Evolutionary conservation across 2,329 filamentous ascomycete genomes (phyloP), one percentile per base, ranked within the genome.

Genomic region (Allantophomopsis cytisporea): DNA sequence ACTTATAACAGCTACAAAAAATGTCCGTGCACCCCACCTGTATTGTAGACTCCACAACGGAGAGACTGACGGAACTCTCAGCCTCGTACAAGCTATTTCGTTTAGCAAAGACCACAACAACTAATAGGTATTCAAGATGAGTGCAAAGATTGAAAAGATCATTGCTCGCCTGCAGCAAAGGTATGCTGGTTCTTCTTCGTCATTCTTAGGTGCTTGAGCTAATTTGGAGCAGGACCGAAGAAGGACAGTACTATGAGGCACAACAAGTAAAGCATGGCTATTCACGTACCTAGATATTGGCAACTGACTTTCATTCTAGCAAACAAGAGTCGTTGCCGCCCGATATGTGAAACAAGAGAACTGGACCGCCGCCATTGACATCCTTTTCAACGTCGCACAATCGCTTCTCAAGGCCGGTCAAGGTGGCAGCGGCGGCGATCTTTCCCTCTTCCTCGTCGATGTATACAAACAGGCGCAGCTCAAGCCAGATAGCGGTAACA

Each of bases 211-310:
- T 13, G n/a, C 10, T 30, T 44, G 37, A 41, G 28, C 42, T 51
- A 42, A 46, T 30, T n/a, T 12, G 33, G 35, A 28, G 17, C 52
- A 84, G 86, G 61, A 94, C 94, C 61, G 70, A 76, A 49, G 86
- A 93, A 61, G 89, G 88, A 54, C 81, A 91, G 58, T 95, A 77
- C 71, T 98, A 98, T 67, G 91, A 98, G 72, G 91, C 91, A 42
- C 89, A 96, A 64, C 91, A 98, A 62, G 23, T 28, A 28, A 28
- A 8, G 23, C n/a, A 28, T 28, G 8, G 23, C 23, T 28, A 28
- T 28, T n/a, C 23, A 28, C 10, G 3, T 5, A 10, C 8, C 23
- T 28, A 8, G 23, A 12, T 12, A 28, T 12, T 28, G 23, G 10
- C 23, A 8, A 28, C 23, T 28, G 23, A 28, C 23, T 3, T 28